Evolutionary conservation across 2,329 filamentous ascomycete genomes (phyloP).

Genomic region (Trichoderma brevicompactum): DNA sequence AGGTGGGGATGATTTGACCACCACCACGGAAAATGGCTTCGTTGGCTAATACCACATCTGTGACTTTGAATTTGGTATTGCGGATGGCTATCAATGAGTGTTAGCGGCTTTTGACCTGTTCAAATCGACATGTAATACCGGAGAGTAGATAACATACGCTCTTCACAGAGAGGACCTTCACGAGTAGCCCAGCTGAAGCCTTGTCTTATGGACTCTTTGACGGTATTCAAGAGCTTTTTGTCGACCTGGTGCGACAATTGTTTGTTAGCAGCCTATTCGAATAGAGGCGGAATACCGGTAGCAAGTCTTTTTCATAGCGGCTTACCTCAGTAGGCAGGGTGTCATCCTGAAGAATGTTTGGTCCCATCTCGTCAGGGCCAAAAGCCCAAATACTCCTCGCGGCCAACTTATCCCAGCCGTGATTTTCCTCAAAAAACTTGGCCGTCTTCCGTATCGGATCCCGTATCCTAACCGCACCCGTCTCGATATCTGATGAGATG

Average conservation of each 20-base stretch:
- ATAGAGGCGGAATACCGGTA: neutral
- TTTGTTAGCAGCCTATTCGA: neutral
- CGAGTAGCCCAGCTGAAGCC: slow-evolving; percentile 96
- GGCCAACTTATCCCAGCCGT: slow-evolving; percentile 94
- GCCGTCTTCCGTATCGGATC: slow-evolving; percentile 92
- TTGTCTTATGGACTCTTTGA: slow-evolving; percentile 91
- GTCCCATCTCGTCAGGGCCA: slow-evolving; percentile 90
- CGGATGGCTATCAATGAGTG: slow-evolving; percentile 71
- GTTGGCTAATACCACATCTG: slow-evolving; percentile 81
- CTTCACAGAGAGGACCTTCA: slow-evolving; percentile 96
- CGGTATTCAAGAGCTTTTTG: slow-evolving; percentile 83
- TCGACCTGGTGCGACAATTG: slow-evolving; percentile 64
- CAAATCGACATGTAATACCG: too few relatives aligned
- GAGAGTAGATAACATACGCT: slow-evolving; percentile 67
- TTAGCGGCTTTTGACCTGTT: slow-evolving; percentile 35
- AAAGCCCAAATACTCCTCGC: slow-evolving; percentile 98
- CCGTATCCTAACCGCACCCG: slow-evolving; percentile 84
- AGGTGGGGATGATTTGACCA: slow-evolving; percentile 95
- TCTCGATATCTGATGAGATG: slow-evolving; percentile 93
- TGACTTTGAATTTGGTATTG: slow-evolving; percentile 97
- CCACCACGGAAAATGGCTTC: slow-evolving; percentile 95
- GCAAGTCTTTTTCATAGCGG: slow-evolving; percentile 31
- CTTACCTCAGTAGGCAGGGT: slow-evolving; percentile 84
- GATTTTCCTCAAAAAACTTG: slow-evolving; percentile 96
- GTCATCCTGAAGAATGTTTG: slow-evolving; percentile 96